A percentile compares a stretch with the other conserved stretches of the same genome.
phyloP scores from a whole-genome alignment of 768 basidiomycete species.

The Phanerochaete sordida region DNA sequence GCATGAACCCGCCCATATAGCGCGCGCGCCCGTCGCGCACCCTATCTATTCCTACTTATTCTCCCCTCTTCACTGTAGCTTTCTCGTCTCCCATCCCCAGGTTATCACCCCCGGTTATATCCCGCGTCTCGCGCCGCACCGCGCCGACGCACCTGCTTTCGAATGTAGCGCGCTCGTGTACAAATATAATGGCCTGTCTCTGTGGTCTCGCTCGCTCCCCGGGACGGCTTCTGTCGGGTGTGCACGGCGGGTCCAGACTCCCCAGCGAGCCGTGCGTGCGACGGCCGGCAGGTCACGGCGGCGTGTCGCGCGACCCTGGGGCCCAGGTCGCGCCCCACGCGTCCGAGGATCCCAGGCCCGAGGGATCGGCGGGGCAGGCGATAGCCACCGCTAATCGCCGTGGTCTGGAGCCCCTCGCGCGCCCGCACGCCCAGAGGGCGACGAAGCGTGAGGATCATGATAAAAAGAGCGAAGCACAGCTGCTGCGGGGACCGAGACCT shows the following conservation, averaged over 20 bases:
- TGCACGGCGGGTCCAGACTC: too few species aligned
- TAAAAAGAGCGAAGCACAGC: too few species aligned
- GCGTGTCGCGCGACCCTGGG: background rate
- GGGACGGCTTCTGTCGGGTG: too few species aligned
- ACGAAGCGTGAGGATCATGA: too few species aligned
- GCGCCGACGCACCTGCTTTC: background rate
- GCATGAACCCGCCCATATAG: slow-evolving; percentile 14
- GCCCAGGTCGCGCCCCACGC: background rate
- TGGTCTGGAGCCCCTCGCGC: background rate
- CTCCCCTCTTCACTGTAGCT: background rate
- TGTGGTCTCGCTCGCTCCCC: background rate
- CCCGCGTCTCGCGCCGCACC: too few species aligned
- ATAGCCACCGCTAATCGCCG: background rate
- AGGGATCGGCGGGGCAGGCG: background rate
- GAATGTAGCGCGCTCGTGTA: background rate
- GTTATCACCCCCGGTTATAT: too few species aligned
- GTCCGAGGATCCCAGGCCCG: background rate
- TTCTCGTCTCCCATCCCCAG: background rate
- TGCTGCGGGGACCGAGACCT: too few species aligned
- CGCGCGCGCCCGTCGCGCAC: background rate
- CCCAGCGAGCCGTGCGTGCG: too few species aligned
- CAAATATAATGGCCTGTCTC: background rate
- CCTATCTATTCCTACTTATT: background rate
- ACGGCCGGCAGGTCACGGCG: too few species aligned
- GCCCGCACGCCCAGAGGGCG: too few species aligned